A percentile compares a stretch with the other conserved stretches of the same genome.
Evolutionary conservation across 768 basidiomycete genomes (phyloP).

Genomic region (Mycena kentingensis): DNA sequence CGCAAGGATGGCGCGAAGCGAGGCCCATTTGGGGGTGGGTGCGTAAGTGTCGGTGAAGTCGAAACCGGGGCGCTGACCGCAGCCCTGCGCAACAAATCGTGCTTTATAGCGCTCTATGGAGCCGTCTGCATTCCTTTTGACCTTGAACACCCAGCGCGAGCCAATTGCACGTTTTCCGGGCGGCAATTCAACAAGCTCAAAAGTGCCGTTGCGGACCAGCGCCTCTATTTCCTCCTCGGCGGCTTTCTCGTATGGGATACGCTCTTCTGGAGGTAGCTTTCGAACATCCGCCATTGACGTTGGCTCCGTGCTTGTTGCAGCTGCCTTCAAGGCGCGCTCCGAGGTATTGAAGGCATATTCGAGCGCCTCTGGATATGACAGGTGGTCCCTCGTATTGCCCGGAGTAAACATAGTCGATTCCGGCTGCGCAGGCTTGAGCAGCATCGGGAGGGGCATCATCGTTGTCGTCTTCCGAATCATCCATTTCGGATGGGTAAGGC

Average conservation of each 20-base stretch:
- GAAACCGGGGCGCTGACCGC: constrained; percentile 32
- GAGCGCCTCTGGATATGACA: background rate
- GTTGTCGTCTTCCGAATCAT: background rate
- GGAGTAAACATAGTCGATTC: constrained; percentile 2
- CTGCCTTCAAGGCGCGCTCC: constrained; percentile 1
- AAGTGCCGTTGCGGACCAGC: constrained; percentile 32
- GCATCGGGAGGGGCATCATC: background rate
- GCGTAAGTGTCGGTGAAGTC: constrained; percentile 38
- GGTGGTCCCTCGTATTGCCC: background rate
- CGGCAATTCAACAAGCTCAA: constrained; percentile 37
- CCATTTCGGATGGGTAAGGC: background rate
- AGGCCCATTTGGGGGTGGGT: constrained; percentile 25
- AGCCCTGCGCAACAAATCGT: constrained; percentile 29
- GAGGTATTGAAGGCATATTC: constrained; percentile 2
- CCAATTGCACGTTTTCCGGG: constrained; percentile 24
- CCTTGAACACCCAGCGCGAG: constrained; percentile 22
- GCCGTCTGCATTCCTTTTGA: constrained; percentile 26
- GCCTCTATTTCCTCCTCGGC: constrained; percentile 31
- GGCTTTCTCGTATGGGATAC: constrained; percentile 26
- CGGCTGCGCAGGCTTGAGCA: background rate
- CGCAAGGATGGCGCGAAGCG: constrained; percentile 25
- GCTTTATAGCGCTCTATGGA: constrained; percentile 25
- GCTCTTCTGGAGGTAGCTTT: constrained; percentile 11
- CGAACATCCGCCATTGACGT: constrained; percentile 25
- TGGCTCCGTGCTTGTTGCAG: constrained; percentile 18